Evolutionary conservation across 192 early-diverging fungal species (phyloP), one percentile per base, ranked within the genome.

Genomic region (Backusella psychrophila): DNA sequence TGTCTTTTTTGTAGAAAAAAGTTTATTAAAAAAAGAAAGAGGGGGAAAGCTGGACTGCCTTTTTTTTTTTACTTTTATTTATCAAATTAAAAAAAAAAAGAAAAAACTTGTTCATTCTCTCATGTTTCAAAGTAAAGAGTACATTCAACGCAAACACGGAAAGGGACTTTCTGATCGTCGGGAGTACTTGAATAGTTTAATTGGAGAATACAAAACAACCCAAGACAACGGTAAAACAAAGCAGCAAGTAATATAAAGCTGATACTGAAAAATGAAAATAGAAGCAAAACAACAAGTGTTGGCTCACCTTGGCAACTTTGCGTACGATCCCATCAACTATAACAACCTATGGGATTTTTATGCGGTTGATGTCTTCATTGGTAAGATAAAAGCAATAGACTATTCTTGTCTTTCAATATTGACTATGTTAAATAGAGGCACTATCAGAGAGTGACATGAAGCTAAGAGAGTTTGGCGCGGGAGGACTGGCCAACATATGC

Each of bases 261-360:
- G 33, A 3, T 33, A 33, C 3, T 33, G 33, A 33, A 33, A 33
- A 35, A 15, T 70, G 31, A 72, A 11, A 46, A 38, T 70, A 83
- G 81, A 79, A 0, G 66, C 75, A 29, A 73, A 75, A 29, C 75
- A 75, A 21, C 75, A 85, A 75, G 68, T 85, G 17, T 53, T 88
- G 26, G 86, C 86, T 19, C 81, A 83, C 52, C 74, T 88, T 17
- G 84, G 77, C 15, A 88, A 88, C 74, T 88, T 88, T 75, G 84
- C 87, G 12, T 88, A 88, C 63, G 87, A 88, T 75, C 87, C 87
- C 21, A 85, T 87, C 49, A 88, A 88, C 65, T 85, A 85, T 34
- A 42, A 77, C 1, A 85, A 69, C 68, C 49, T 88, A 19, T 82
- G 74, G 77, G 39, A 87, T 33, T 35, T 86, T 26, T 77, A 84